Base-by-base conservation (phyloP, 306 rosid species). In the Oxytropis ochrocephala region DNA sequence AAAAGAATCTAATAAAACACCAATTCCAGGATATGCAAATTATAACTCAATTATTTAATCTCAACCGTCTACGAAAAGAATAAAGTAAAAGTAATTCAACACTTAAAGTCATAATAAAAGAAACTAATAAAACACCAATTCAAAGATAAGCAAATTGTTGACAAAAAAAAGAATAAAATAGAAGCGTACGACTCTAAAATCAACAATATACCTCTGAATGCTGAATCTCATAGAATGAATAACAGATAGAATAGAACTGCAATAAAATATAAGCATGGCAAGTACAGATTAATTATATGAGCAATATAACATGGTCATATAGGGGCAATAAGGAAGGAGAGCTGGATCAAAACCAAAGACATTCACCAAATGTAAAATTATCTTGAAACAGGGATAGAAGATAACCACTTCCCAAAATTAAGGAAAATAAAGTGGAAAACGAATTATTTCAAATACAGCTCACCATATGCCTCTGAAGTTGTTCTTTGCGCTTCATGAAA, bases 401-500 rank as follows among this genome's bases (percentile, higher is more conserved):
- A 38, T 14, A 61, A 39, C 14, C 48, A 49, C 66, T 73, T 55
- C 33, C 24, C 41, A 42, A 69, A 69, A 12, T 32, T 70, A 79
- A 72, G 30, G 48, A 67, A 56, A 39, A 38, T 63, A 64, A 75
- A 62, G 8, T 12, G 11, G 7, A 51, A 69, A 43, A 73, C 29
- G 42, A 54, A 64, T 14, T 10, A 58, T 64, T 73, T 73, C 77
- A 75, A 27, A 66, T 73, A 79, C 43, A 55, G 83, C 99, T 89
- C 86, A 95, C 99, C 99, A 95, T 89, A 83, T 95, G 99, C 90
- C 99, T 91, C 78, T 95, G 99, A 82, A 95, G 97, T 80, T 95
- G 99, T 77, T 95, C 96, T 81, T 95, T 95, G 79, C 96, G 96
- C 84, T 91, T 95, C 99, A 95, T 89, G 85, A 95, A 95, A 87